Conservation (phyloP, 768 basidiomycete species). For the Mycena leptocephala region DNA sequence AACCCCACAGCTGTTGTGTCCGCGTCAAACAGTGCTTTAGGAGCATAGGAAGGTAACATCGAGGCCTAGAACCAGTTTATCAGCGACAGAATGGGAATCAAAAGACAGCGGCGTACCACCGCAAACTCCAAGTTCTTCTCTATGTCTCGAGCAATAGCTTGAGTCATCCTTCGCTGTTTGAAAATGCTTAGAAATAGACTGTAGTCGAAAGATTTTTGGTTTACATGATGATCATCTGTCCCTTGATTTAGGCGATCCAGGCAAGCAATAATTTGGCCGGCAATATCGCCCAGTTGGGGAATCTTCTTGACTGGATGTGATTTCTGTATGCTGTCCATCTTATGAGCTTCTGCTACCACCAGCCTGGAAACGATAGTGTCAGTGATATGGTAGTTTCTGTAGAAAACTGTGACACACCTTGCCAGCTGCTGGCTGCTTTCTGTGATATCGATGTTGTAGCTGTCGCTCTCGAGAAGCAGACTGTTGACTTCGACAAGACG, state of each 20-base stretch:
- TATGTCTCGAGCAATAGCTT: not conserved
- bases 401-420: not conserved
- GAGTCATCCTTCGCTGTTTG: not conserved
- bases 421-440: slow-evolving; percentile 1
- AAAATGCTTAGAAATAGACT: not conserved
- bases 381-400: not conserved
- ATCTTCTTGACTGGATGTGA: not conserved
- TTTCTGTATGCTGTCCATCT: not conserved
- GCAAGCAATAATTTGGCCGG: not conserved
- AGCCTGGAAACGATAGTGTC: not conserved
- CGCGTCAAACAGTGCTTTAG: not conserved
- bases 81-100: not conserved
- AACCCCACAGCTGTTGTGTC: not conserved
- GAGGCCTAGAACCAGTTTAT: not conserved
- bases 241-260: not conserved
- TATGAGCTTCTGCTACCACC: not conserved
- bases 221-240: not conserved
- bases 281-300: not conserved
- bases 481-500: slow-evolving; percentile 5
- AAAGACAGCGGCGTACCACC: not conserved
- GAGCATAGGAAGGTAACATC: not conserved
- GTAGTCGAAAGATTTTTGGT: not conserved
- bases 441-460: not conserved
- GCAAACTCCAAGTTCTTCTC: not conserved
- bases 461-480: not conserved